phyloP scores from a whole-genome alignment of 768 basidiomycete species.

The Leccinum obscurum region DNA sequence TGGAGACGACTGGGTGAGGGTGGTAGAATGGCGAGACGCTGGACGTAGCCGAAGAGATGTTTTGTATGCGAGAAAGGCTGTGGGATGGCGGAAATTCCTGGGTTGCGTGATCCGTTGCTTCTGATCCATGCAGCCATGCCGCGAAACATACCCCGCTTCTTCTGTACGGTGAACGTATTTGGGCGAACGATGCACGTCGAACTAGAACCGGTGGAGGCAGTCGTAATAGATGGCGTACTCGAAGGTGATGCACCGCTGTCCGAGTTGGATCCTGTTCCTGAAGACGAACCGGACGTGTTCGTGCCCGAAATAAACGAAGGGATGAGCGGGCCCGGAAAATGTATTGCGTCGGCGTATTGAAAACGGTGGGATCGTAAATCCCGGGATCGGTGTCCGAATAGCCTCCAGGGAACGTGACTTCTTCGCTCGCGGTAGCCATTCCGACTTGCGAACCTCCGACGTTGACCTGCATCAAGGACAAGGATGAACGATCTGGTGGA shows the following conservation, averaged over 20 bases:
- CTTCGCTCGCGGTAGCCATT: slow-evolving; percentile 44
- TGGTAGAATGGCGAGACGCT: too few relatives aligned
- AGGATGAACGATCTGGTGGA: background rate
- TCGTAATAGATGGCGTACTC: slow-evolving; percentile 3
- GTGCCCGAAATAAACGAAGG: slow-evolving; percentile 39
- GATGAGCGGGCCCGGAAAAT: slow-evolving; percentile 56
- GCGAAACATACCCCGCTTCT: slow-evolving; percentile 16
- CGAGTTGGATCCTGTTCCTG: slow-evolving; percentile 2
- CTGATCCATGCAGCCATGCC: slow-evolving; percentile 24
- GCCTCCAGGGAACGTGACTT: slow-evolving; percentile 70
- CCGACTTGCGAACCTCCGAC: slow-evolving; percentile 57
- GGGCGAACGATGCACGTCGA: slow-evolving; percentile 21
- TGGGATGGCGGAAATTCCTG: too few relatives aligned
- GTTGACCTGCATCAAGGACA: slow-evolving; percentile 39
- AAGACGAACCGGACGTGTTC: slow-evolving; percentile 14
- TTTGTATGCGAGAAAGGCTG: too few relatives aligned
- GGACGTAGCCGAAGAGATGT: too few relatives aligned
- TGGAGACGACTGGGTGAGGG: too few relatives aligned
- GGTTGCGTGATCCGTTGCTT: too few relatives aligned
- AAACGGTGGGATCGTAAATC: slow-evolving; percentile 53
- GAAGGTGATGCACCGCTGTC: background rate
- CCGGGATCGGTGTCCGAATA: slow-evolving; percentile 73
- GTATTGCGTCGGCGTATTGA: slow-evolving; percentile 35
- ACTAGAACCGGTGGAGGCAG: slow-evolving; percentile 4
- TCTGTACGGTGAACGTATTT: slow-evolving; percentile 20